phyloP scores from a whole-genome alignment of 345 rosid genomes.

The Moringa oleifera region DNA sequence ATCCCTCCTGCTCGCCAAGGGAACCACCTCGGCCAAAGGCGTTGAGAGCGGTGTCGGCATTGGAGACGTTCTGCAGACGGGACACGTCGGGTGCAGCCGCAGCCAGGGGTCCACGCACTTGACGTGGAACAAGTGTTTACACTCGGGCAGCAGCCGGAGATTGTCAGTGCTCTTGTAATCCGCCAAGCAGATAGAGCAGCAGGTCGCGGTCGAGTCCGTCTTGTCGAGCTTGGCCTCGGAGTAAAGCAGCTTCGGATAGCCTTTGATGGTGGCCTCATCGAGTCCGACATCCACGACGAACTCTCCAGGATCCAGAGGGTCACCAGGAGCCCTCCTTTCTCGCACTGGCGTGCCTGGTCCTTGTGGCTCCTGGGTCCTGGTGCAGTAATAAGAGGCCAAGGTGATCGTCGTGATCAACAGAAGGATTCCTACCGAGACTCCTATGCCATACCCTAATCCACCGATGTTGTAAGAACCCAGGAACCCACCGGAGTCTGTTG shows the following conservation, averaged over 20 bases:
- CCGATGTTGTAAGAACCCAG: constrained; percentile 28
- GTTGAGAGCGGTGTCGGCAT: constrained; percentile 71
- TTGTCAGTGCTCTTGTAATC: constrained; percentile 59
- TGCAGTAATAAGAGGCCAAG: constrained; percentile 45
- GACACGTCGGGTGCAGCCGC: constrained; percentile 69
- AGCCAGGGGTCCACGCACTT: constrained; percentile 90
- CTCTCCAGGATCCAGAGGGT: constrained; percentile 10
- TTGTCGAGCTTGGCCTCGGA: constrained; percentile 45
- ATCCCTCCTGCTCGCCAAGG: constrained; percentile 47
- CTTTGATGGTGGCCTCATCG: constrained; percentile 61
- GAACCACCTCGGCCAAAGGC: constrained; percentile 78
- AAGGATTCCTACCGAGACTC: constrained; percentile 45
- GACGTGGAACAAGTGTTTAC: constrained; percentile 70
- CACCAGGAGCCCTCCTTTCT: not conserved
- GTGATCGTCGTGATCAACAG: constrained; percentile 47
- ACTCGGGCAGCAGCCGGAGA: constrained; percentile 65
- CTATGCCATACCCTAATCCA: constrained; percentile 46
- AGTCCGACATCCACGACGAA: constrained; percentile 45
- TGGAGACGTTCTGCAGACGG: constrained; percentile 73
- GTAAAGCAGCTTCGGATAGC: constrained; percentile 70
- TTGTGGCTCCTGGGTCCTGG: constrained; percentile 7
- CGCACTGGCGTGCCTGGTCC: not conserved
- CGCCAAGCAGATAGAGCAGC: constrained; percentile 80
- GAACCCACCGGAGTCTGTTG: constrained; percentile 16
- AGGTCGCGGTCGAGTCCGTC: constrained; percentile 39